Conservation (phyloP, 306 rosid species). For the Pterocarpus macrocarpus region DNA sequence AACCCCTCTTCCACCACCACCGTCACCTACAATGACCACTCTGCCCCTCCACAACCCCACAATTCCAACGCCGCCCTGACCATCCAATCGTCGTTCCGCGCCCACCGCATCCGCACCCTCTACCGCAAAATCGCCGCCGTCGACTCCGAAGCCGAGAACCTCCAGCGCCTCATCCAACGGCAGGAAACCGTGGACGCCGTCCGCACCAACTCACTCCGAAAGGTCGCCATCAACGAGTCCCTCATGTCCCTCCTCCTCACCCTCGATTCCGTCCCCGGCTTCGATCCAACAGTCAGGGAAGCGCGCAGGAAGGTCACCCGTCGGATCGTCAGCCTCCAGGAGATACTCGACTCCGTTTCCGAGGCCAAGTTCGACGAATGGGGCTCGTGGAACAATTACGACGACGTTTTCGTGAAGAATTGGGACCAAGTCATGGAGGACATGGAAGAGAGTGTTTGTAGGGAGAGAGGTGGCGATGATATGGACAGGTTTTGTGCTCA, state of each 20-base stretch:
- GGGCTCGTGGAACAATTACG: slow-evolving; percentile 46
- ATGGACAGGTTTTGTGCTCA: slow-evolving; percentile 76
- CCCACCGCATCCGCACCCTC: slow-evolving; percentile 74
- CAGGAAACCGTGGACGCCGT: slow-evolving; percentile 97
- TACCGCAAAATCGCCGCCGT: slow-evolving; percentile 66
- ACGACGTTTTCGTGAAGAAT: slow-evolving; percentile 43
- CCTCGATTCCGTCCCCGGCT: slow-evolving; percentile 88
- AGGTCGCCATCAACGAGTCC: slow-evolving; percentile 80
- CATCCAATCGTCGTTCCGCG: slow-evolving; percentile 79
- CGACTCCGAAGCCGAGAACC: slow-evolving; percentile 66
- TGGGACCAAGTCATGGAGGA: slow-evolving; percentile 80
- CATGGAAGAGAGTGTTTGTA: slow-evolving; percentile 85
- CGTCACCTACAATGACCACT: slow-evolving; percentile 60
- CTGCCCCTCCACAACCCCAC: slow-evolving; percentile 53
- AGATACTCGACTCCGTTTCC: slow-evolving; percentile 74
- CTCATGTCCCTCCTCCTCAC: slow-evolving; percentile 76
- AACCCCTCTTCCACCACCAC: slow-evolving; percentile 58
- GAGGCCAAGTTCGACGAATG: slow-evolving; percentile 57
- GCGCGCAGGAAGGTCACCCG: slow-evolving; percentile 84
- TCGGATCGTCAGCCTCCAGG: slow-evolving; percentile 93
- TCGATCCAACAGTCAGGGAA: slow-evolving; percentile 82
- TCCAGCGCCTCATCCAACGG: slow-evolving; percentile 74
- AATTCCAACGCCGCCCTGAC: slow-evolving; percentile 63
- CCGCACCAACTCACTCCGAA: slow-evolving; percentile 70
- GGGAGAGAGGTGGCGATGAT: slow-evolving; percentile 83